Base-by-base conservation (phyloP, 2,329 filamentous ascomycete species). In the Albifimbria verrucaria region DNA sequence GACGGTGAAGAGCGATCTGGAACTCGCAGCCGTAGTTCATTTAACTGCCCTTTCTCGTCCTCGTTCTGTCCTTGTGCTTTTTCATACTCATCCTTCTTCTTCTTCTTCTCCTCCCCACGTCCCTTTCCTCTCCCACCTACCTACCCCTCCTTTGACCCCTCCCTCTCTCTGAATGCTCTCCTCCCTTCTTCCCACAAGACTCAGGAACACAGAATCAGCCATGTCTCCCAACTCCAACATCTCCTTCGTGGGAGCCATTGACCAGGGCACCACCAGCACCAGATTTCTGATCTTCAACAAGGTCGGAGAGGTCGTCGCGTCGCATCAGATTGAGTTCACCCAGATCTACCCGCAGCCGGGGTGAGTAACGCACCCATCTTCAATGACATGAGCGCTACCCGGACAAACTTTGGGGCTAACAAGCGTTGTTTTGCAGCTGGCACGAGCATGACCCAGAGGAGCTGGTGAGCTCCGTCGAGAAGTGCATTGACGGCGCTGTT, bases 401-500 rank as follows among this genome's bases (percentile, higher is more conserved):
- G n/a, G n/a, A n/a, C n/a, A n/a, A n/a, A n/a, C n/a, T n/a, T n/a
- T n/a, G n/a, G n/a, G n/a, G n/a, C n/a, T n/a, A n/a, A n/a, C n/a
- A n/a, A n/a, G n/a, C n/a, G n/a, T n/a, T n/a, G n/a, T n/a, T n/a
- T n/a, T n/a, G n/a, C 22, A 92, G 89, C 67, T 93, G 89, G 89
- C 88, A 93, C 70, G 90, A 94, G 71, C 89, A 93, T 69, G 88
- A 93, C 62, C 89, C 89, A 10, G 77, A 83, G 55, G 89, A 92
- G 71, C 79, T 94, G 55, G 72, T 92, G 32, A 75, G 77, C 50
- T 89, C 89, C 1, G 88, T 92, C 22, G 81, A 89, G 64, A 77
- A 79, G 59, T 94, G 90, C 70, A 90, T 94, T 59, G 87, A 92
- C 60, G 82, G 83, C 55, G 88, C 88, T 2, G 83, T 88, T 48